Conservation (phyloP, 495 filamentous ascomycete genomes). For the Podospora appendiculata region DNA sequence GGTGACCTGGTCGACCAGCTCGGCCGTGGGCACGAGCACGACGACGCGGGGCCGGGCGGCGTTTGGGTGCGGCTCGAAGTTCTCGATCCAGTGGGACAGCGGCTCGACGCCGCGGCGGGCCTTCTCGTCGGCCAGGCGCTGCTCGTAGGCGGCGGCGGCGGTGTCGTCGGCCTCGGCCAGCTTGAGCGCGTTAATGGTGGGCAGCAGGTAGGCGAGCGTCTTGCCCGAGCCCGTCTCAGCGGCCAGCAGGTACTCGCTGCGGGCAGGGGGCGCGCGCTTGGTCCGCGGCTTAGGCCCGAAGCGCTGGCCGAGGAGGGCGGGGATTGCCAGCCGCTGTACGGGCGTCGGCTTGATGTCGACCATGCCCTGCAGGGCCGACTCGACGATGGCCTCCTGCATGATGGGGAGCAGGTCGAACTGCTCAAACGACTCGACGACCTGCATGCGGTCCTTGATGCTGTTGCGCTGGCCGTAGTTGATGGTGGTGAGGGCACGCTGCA, state of each 20-base stretch:
- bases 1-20: conserved; percentile 85
- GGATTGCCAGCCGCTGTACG: conserved; percentile 82
- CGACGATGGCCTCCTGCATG: conserved; percentile 65
- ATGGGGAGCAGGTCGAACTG: conserved; percentile 66
- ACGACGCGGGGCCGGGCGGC: conserved; percentile 73
- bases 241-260: conserved; percentile 75
- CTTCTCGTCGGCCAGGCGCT: conserved; percentile 36
- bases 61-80: conserved; percentile 58
- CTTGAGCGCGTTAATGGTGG: conserved; percentile 76
- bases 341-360: conserved; percentile 71
- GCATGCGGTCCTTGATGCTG: conserved; percentile 60
- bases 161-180: conserved; percentile 58
- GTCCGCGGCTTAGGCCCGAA: conserved; percentile 4
- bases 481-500: conserved; percentile 71
- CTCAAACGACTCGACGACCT: conserved; percentile 66
- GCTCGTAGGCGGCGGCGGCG: conserved; percentile 43
- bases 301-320: conserved; percentile 51
- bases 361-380: conserved; percentile 67
- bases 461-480: conserved; percentile 66
- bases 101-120: conserved; percentile 42
- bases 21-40: conserved; percentile 87
- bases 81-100: conserved; percentile 32
- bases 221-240: conserved; percentile 97
- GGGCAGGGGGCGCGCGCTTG: conserved; percentile 16
- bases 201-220: conserved; percentile 84